A percentile compares a stretch with the other conserved stretches of the same genome.
phyloP scores from a whole-genome alignment of 208 protist genomes.

The Trypanosoma boissoni region DNA sequence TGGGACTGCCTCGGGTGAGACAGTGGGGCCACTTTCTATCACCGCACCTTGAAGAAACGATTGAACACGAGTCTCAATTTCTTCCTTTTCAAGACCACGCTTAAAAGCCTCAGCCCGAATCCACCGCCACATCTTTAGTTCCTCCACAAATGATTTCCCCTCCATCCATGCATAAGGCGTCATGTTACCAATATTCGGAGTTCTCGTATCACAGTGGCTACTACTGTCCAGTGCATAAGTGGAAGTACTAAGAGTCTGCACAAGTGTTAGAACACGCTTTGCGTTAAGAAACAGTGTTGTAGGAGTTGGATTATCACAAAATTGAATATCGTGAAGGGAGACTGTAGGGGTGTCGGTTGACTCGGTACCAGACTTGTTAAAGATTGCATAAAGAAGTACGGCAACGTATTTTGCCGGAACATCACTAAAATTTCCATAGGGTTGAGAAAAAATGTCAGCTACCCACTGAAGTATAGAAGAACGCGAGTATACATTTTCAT shows the following conservation, averaged over 20 bases:
- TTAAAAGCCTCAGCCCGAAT: conserved; percentile 50
- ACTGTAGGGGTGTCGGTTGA: conserved; percentile 11
- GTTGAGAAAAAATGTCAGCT: conserved; percentile 34
- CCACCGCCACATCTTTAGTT: conserved; percentile 88
- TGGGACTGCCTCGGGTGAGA: too few relatives aligned
- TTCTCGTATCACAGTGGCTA: conserved; percentile 12
- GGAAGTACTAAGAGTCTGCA: conserved; percentile 41
- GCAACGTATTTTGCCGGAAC: conserved; percentile 57
- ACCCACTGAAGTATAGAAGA: conserved; percentile 61
- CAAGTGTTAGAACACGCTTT: conserved; percentile 49
- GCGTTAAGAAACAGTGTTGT: conserved; percentile 50
- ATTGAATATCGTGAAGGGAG: conserved; percentile 50
- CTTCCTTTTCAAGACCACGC: conserved; percentile 14
- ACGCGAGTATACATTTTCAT: conserved; percentile 43
- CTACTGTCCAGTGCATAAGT: neutral
- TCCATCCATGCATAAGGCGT: conserved; percentile 60
- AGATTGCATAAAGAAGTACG: conserved; percentile 68
- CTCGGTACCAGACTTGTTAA: conserved; percentile 11
- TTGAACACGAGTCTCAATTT: conserved; percentile 23
- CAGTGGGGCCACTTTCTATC: neutral
- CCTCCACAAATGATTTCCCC: conserved; percentile 79
- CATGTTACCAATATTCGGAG: conserved; percentile 30
- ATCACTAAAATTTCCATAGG: conserved; percentile 46
- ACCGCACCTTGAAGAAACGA: conserved; percentile 20
- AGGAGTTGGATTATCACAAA: conserved; percentile 24